Base-by-base conservation (phyloP, 1,284 basidiomycete species). In the Grifola frondosa region DNA sequence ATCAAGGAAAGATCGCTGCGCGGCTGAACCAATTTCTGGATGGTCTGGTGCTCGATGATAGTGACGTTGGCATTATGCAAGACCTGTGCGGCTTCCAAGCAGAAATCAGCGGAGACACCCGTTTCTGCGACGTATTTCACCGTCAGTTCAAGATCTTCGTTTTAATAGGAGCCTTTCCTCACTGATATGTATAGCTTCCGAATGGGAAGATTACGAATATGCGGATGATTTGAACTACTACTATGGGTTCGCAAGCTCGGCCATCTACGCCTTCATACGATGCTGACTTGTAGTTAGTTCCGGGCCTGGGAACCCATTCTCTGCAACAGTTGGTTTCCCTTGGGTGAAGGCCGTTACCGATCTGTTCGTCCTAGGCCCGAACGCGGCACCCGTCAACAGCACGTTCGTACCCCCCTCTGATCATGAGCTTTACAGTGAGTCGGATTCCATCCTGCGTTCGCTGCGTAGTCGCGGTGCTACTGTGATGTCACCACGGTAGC, bases 181-280 rank as follows among this genome's bases (percentile, higher is more conserved):
- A 5, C 61, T 63, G 82, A 81, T n/a, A n/a, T n/a, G n/a, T n/a
- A n/a, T n/a, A n/a, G n/a, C n/a, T 37, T 65, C 77, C 7, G 83
- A 86, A 58, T 73, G 77, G 61, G 63, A 78, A 3, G 71, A 77
- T 11, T 64, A 71, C 23, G 65, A 72, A 30, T 74, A 77, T 43
- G 75, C 75, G 7, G 66, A 75, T 31, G 82, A 85, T 46, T 66
- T 85, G 34, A 71, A 71, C 46, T 74, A 74, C 38, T 74, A 71
- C 49, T 74, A 72, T 36, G 70, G 70, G 59, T 64, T 46, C n/a
- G 60, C 37, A 19, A 8, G 34, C 12, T 30, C 22, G 11, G 5
- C 9, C 11, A 13, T 26, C n/a, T 42, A 12, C 39, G n/a, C 21
- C 30, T 10, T 35, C 30, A 44, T 5, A 43, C 20, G 13, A 24